Evolutionary conservation across 345 rosid species (phyloP), one percentile per base, ranked within the genome.

Genomic region (Balakata baccata): DNA sequence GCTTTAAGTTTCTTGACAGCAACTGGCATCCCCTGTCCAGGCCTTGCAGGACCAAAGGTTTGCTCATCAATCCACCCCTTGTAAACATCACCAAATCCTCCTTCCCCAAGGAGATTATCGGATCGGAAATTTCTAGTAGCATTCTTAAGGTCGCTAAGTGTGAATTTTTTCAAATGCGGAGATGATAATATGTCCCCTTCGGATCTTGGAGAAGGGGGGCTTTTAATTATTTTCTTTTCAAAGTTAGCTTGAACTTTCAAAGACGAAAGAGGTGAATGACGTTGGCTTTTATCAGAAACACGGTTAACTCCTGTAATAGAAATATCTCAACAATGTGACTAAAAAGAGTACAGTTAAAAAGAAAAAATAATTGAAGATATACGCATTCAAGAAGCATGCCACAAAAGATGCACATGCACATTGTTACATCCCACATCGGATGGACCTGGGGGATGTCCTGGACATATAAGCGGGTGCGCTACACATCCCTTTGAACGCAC

Each of bases 1-100:
- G 83, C 82, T 79, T 82, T 87, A 64, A 94, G 96, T 76, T 85
- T 89, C 86, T 91, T 94, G 37, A 94, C 87, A 23, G 96, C 94
- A 77, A 94, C 84, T 12, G 84, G 77, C 47, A 81, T 69, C 52
- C 92, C 92, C 11, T 25, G 54, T 53, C 89, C 89, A 34, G 85
- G 76, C 77, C 75, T 86, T 65, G 81, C 72, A 43, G 82, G 70
- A 59, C 59, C 73, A 22, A 83, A 75, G 6, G 85, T 79, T 49
- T 82, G 79, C 61, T 77, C 84, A 77, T 85, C 86, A 71, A 91
- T 65, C 90, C 92, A 93, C 17, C 98, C 97, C 73, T 89, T 90
- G 84, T 85, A 87, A 56, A 93, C 98, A 79, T 64, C 81, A 0
- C 97, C 98, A 72, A 94, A 94, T 22, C 98, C 98, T 68, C 98